Evolutionary conservation across 306 rosid genomes (phyloP).

Genomic region (Trifolium dubium): DNA sequence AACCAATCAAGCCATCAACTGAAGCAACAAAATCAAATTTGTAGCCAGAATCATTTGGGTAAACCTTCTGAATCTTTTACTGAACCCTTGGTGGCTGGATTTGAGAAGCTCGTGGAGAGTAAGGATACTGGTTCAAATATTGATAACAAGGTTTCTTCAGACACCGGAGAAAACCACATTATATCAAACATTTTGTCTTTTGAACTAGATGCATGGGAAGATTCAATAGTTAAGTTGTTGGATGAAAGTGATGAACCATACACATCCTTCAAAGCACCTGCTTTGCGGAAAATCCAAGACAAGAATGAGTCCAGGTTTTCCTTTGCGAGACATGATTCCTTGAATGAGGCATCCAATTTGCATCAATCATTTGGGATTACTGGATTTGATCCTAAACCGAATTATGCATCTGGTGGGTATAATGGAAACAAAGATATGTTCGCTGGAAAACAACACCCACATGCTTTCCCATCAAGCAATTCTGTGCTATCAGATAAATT

Average conservation of each 20-base stretch:
- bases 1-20: conserved; percentile 39
- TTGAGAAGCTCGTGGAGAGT: conserved; percentile 38
- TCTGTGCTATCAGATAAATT: conserved; percentile 36
- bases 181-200: conserved; percentile 58
- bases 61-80: conserved; percentile 32
- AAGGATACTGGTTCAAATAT: conserved; percentile 28
- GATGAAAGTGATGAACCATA: conserved; percentile 49
- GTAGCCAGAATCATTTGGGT: conserved; percentile 38
- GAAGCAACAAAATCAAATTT: conserved; percentile 46
- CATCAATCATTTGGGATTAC: conserved; percentile 37
- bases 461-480: conserved; percentile 37
- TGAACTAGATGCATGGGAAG: conserved; percentile 58
- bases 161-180: conserved; percentile 57
- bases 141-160: conserved; percentile 44
- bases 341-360: conserved; percentile 40
- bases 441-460: conserved; percentile 31
- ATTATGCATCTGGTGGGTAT: conserved; percentile 37
- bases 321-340: conserved; percentile 55
- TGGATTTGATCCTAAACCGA: conserved; percentile 24
- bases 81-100: conserved; percentile 33
- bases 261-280: conserved; percentile 43
- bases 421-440: conserved; percentile 41
- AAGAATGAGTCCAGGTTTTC: conserved; percentile 60
- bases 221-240: conserved; percentile 52
- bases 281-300: conserved; percentile 47